Conservation (phyloP, 2,329 filamentous ascomycete genomes). For the Diaporthe humulicola region DNA sequence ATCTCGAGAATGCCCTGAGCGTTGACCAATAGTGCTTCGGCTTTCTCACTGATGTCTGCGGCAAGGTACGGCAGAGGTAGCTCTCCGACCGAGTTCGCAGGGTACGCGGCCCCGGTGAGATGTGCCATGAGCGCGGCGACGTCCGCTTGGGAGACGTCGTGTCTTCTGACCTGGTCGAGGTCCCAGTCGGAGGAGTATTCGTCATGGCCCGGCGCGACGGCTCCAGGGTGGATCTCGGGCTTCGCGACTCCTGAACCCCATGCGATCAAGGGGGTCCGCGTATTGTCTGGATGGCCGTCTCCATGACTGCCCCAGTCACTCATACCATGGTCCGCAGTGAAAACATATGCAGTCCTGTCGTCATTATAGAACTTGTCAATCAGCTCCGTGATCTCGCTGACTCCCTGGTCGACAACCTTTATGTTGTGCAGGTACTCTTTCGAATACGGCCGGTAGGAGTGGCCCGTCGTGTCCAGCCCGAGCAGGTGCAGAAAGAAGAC, state of each 20-base stretch:
- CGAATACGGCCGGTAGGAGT: slow-evolving; percentile 89
- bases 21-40: slow-evolving; percentile 86
- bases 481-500: slow-evolving; percentile 97
- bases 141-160: slow-evolving; percentile 95
- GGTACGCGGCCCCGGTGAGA: slow-evolving; percentile 87
- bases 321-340: slow-evolving; percentile 99
- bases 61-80: slow-evolving; percentile 87
- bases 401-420: slow-evolving; percentile 91
- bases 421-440: slow-evolving; percentile 96
- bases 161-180: slow-evolving; percentile 82
- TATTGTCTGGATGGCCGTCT: slow-evolving; percentile 97
- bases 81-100: slow-evolving; percentile 95
- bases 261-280: slow-evolving; percentile 88
- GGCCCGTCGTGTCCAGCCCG: slow-evolving; percentile 91
- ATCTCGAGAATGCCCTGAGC: slow-evolving; percentile 91
- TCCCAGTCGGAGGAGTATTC: slow-evolving; percentile 93
- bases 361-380: slow-evolving; percentile 89
- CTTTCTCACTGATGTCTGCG: slow-evolving; percentile 80
- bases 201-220: slow-evolving; percentile 83
- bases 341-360: slow-evolving; percentile 91
- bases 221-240: slow-evolving; percentile 70
- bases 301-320: slow-evolving; percentile 99
- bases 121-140: slow-evolving; percentile 97
- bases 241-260: slow-evolving; percentile 94
- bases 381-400: slow-evolving; percentile 84